Evolutionary conservation across 2,329 filamentous ascomycete genomes (phyloP), one percentile per base, ranked within the genome.

Genomic region (Metarhizium rileyi): DNA sequence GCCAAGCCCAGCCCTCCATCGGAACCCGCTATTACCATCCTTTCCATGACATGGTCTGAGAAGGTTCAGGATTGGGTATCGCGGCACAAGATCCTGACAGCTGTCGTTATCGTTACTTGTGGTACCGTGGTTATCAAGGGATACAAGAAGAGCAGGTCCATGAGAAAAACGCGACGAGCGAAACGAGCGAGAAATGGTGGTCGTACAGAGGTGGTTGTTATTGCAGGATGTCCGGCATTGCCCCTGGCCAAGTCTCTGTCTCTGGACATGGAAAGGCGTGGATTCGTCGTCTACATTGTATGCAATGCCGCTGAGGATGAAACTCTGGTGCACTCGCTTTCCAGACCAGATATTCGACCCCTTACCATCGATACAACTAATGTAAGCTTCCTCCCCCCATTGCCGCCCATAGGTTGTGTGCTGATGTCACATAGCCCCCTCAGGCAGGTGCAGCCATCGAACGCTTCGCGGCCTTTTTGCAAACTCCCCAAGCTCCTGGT

Each of bases 211-310:
- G 91, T 97, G 5, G 72, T 82, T 63, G 86, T 97, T 26, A 78
- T 97, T 54, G 90, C 90, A 22, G 91, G 91, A n/a, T 90, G 88
- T 20, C 86, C 89, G 2, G 81, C 84, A 46, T 83, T 95, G 59
- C 86, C 90, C 16, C 75, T 96, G 61, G 91, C 89, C 6, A 85
- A 84, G 60, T 89, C 88, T 10, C 73, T 97, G 48, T 83, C 89
- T 2, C 70, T 90, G 44, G 93, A 98, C 62, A 74, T 98, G 57
- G 93, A 97, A 69, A 77, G 90, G 52, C 81, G 90, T 55, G 93
- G 93, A 4, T 97, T 94, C 65, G 87, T 97, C 53, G 88, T 97
- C 50, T 98, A 90, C 65, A 76, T 98, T 52, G 87, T 95, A 1
- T 91, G 90, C 60, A 85, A 82, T 55, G 88, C 82, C n/a, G 71